Evolutionary conservation across 805 yeast genomes (phyloP).

Genomic region (Wickerhamomyces alni): DNA sequence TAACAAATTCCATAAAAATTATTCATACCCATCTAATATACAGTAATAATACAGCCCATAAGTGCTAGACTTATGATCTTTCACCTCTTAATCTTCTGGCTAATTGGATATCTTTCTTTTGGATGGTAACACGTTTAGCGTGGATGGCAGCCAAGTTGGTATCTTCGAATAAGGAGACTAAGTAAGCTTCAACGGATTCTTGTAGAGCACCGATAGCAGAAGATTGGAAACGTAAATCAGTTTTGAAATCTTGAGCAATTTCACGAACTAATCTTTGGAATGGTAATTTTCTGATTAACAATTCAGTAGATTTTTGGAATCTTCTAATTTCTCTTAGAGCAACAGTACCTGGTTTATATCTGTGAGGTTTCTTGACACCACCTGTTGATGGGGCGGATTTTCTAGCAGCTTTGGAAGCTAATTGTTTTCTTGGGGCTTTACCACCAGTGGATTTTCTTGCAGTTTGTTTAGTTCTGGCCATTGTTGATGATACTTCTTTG

Average conservation of each 20-base stretch:
- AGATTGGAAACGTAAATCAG: conserved; percentile 93
- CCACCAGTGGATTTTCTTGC: conserved; percentile 96
- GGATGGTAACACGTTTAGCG: conserved; percentile 98
- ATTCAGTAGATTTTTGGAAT: conserved; percentile 94
- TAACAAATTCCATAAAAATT: background rate
- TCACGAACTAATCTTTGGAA: conserved; percentile 97
- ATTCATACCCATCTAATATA: conserved; percentile 2
- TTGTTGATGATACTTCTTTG: conserved; percentile 23
- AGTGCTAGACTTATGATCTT: conserved; percentile 52
- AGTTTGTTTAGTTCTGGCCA: conserved; percentile 94
- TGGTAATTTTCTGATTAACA: conserved; percentile 92
- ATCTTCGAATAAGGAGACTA: conserved; percentile 94
- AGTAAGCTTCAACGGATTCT: conserved; percentile 97
- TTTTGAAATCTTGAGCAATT: conserved; percentile 90
- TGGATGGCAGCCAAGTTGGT: conserved; percentile 98
- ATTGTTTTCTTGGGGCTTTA: conserved; percentile 92
- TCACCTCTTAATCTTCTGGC: conserved; percentile 98
- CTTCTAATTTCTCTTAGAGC: conserved; percentile 96
- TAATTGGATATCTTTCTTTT: conserved; percentile 95
- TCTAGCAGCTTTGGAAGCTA: conserved; percentile 91
- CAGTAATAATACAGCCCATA: background rate
- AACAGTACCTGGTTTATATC: conserved; percentile 96
- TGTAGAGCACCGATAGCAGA: conserved; percentile 97
- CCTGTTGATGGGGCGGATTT: conserved; percentile 88
- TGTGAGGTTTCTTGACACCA: conserved; percentile 92